These are phyloP conservation scores for Trypanosoma scelopori DNA, from an alignment of 208 protist species.

Conservation along the genomic window DNA sequence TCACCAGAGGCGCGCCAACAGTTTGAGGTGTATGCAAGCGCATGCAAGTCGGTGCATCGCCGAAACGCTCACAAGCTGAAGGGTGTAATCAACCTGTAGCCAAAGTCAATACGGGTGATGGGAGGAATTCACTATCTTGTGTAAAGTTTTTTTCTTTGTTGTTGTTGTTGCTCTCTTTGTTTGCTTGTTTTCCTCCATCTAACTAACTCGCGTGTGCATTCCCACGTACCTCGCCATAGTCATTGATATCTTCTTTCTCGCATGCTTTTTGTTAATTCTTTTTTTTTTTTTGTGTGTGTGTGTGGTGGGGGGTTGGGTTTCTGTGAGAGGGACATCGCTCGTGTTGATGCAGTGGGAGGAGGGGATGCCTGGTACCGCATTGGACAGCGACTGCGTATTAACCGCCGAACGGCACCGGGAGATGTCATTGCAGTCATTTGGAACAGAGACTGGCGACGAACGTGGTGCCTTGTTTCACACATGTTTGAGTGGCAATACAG, in stretches of 20 bases:
- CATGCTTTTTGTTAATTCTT: too few species aligned
- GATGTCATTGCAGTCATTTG: background rate
- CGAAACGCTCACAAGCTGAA: constrained; percentile 92
- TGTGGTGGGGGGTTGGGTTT: too few species aligned
- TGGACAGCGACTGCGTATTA: background rate
- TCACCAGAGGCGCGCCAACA: constrained; percentile 55
- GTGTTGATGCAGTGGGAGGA: too few species aligned
- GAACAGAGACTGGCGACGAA: constrained; percentile 7
- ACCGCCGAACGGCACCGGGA: background rate
- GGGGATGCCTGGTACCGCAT: background rate
- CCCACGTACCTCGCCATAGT: too few species aligned
- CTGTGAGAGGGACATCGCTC: too few species aligned
- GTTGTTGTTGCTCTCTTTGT: constrained; percentile 21
- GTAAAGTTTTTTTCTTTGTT: background rate
- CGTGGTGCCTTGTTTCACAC: constrained; percentile 17
- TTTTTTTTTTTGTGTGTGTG: too few species aligned
- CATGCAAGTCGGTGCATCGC: constrained; percentile 83
- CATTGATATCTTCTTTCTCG: too few species aligned
- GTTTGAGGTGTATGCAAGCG: constrained; percentile 67
- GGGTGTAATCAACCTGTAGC: constrained; percentile 67
- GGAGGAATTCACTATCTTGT: background rate
- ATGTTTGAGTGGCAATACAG: constrained; percentile 2
- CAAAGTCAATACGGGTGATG: background rate
- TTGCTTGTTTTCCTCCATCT: constrained; percentile 11
- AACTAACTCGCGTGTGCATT: too few species aligned